These are phyloP conservation scores for Nasturtium officinale DNA, from an alignment of 345 rosid genomes.

Conservation along the genomic window DNA sequence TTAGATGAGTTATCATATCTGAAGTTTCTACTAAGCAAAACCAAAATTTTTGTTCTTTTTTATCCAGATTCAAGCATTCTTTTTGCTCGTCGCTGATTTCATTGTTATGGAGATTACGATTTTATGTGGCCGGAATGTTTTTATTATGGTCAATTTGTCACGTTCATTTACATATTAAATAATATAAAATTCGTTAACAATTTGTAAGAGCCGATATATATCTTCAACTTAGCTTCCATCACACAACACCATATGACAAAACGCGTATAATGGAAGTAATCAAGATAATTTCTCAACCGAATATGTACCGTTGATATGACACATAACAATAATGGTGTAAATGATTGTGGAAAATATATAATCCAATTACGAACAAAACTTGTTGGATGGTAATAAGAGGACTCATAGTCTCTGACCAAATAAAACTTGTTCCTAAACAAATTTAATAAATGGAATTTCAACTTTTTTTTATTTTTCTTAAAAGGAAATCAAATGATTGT, in stretches of 20 bases:
- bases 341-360: constrained; percentile 2
- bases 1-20: background rate
- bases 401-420: background rate
- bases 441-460: background rate
- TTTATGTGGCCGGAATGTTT: no score
- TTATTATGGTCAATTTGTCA: no score
- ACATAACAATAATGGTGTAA: constrained; percentile 2
- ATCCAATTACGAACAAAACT: background rate
- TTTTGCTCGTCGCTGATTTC: background rate
- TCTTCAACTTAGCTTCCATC: background rate
- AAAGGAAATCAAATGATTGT: background rate
- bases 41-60: background rate
- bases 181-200: no score
- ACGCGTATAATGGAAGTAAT: constrained; percentile 2
- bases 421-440: background rate
- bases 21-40: constrained; percentile 7
- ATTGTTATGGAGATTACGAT: background rate
- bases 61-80: background rate
- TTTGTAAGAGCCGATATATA: no score
- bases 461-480: no score
- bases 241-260: background rate
- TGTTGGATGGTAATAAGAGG: background rate
- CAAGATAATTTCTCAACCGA: background rate
- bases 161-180: no score
- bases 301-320: background rate